Base-by-base conservation (phyloP, 257 asterid genomes). In the Ehretia macrophylla region DNA sequence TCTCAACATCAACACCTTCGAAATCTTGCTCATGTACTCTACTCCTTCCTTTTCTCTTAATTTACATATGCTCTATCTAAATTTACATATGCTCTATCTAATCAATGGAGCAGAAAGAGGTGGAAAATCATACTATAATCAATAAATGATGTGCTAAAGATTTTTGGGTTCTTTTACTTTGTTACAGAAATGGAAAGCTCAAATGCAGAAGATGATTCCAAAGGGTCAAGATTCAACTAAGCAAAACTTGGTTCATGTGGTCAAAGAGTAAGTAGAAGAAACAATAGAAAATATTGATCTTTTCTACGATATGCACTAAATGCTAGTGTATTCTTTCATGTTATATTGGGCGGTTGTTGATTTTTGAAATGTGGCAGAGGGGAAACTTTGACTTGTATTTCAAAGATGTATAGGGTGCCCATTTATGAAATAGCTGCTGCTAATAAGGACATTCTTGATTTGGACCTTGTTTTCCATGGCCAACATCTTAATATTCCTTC, bases 201-300 rank as follows among this genome's bases (percentile, higher is more conserved):
- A 76, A 32, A 59, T 83, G 56, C 79, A 69, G 42, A 75, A 77
- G 73, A 58, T 76, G 51, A 51, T 77, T 59, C 65, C 83, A 76
- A 84, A 68, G 32, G 74, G 77, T 46, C 72, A 35, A 54, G 49
- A 51, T 22, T 47, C 59, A 58, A 66, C 69, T 67, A 78, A 72
- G 73, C 65, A 66, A 66, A 40, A 56, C 62, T 60, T 66, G 79
- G 72, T 70, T 68, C 93, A 84, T 75, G 80, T 72, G 57, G 86
- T 84, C 55, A 84, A 79, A 77, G 75, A 79, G 88, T 84, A 67
- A 71, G 67, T 38, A 44, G 18, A 51, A 46, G 58, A 51, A 53
- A n/a, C n/a, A n/a, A n/a, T n/a, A n/a, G n/a, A n/a, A n/a, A n/a
- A n/a, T n/a, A n/a, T n/a, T n/a, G n/a, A 14, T 14, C 12, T 4